phyloP scores from a whole-genome alignment of 1,139 yeast genomes.

The Hansenula lynferdii region DNA sequence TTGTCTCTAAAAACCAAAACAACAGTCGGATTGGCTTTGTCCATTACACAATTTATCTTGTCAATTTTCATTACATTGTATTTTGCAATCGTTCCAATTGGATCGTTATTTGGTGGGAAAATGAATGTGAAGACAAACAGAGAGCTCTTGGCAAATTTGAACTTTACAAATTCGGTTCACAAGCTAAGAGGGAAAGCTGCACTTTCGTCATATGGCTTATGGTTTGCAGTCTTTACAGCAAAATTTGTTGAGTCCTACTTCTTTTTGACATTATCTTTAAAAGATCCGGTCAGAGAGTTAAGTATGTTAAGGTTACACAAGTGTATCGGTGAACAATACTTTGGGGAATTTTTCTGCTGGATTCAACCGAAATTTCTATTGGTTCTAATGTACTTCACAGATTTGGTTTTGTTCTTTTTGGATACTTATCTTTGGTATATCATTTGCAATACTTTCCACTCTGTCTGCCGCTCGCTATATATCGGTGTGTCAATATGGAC shows the following conservation, averaged over 20 bases:
- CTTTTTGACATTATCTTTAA: slow-evolving; percentile 61
- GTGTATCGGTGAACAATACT: slow-evolving; percentile 59
- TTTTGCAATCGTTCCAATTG: slow-evolving; percentile 42
- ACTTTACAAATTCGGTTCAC: slow-evolving; percentile 44
- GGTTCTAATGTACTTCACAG: slow-evolving; percentile 59
- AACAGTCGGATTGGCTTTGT: slow-evolving; percentile 31
- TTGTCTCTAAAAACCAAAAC: slow-evolving; percentile 32
- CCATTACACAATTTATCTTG: slow-evolving; percentile 40
- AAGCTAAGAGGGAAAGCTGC: slow-evolving; percentile 53
- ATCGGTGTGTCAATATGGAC: slow-evolving; percentile 71
- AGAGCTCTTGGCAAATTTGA: slow-evolving; percentile 29
- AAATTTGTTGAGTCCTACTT: slow-evolving; percentile 63
- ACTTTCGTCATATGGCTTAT: slow-evolving; percentile 61
- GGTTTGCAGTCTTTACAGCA: slow-evolving; percentile 60
- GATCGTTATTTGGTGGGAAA: slow-evolving; percentile 34
- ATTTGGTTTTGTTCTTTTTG: slow-evolving; percentile 64
- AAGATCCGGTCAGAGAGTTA: slow-evolving; percentile 58
- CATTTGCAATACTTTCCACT: slow-evolving; percentile 63
- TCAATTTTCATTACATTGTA: slow-evolving; percentile 40
- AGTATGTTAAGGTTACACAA: slow-evolving; percentile 33
- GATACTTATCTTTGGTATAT: slow-evolving; percentile 78
- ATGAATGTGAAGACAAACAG: slow-evolving; percentile 23
- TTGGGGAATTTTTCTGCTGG: slow-evolving; percentile 44
- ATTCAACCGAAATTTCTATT: slow-evolving; percentile 58
- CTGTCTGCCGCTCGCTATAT: slow-evolving; percentile 68